Evolutionary conservation across 2,329 filamentous ascomycete genomes (phyloP), one percentile per base, ranked within the genome.

Genomic region (Falciphora oryzae): DNA sequence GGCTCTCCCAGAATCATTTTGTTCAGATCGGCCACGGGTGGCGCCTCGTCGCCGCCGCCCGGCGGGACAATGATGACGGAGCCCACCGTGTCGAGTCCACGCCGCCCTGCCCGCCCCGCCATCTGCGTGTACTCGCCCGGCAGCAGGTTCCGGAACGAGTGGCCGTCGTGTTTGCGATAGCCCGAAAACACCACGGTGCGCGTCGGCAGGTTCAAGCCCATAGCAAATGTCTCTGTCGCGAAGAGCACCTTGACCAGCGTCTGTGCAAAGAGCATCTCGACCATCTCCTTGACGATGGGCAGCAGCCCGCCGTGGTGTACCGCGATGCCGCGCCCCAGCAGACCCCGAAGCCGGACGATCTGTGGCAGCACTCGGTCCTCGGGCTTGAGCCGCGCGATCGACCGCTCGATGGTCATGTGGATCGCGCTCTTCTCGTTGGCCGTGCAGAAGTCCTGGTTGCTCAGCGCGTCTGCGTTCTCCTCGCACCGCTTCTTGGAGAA

Each of bases 81-180:
- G 2, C 95, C 95, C 28, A 97, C 93, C 6, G 89, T 89, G 74
- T 99, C 95, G 18, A 98, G 84, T 70, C 95, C 95, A 82, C 95
- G 88, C 71, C 95, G 89, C 62, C 95, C 95, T 63, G 95, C 95
- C 78, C 95, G 86, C 44, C 95, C 95, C 29, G 95, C 94, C 95
- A 99, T 99, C 72, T 99, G 95, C 1, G 95, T 99, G 74, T 99
- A 99, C 75, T 99, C 95, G 22, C 95, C 95, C 0, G 95, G 93
- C 0, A 97, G 82, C 0, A 99, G 81, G 73, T 97, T 95, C 69
- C 95, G 85, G 79, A 98, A 98, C 4, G 87, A 86, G 70, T 95
- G 91, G 7, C 95, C 95, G 72, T 99, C 95, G 69, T 97, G 94
- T 75, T 99, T 99, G 63, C 95, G 88, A 76, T 95, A 97, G 13